Conservation (phyloP, 768 basidiomycete genomes). For the Hortiboletus flavorubellus region DNA sequence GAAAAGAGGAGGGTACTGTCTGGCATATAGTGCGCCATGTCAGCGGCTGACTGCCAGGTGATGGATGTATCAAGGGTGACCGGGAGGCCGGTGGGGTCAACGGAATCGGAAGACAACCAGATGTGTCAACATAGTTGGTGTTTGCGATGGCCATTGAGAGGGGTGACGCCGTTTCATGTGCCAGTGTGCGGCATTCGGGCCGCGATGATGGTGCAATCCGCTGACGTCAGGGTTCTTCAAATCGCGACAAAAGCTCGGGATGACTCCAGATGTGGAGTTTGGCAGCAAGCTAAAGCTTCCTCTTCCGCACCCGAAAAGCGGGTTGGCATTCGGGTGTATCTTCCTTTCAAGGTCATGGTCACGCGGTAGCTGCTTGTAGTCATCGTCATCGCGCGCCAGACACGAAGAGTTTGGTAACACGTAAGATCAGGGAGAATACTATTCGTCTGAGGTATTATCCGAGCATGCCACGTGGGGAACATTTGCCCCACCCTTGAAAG, state of each 20-base stretch:
- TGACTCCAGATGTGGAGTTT: constrained; percentile 74
- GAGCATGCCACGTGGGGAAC: constrained; percentile 61
- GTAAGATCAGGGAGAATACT: constrained; percentile 75
- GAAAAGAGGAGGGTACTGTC: too few species aligned
- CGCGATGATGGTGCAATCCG: constrained; percentile 31
- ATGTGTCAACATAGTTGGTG: too few species aligned
- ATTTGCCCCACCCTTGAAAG: constrained; percentile 50
- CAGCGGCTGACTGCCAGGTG: too few species aligned
- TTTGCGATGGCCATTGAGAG: too few species aligned
- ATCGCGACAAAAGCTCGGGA: constrained; percentile 67
- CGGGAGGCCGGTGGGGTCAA: too few species aligned
- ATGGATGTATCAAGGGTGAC: too few species aligned
- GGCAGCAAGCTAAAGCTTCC: constrained; percentile 78
- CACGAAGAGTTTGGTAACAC: constrained; percentile 66
- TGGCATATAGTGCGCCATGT: too few species aligned
- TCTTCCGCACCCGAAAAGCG: constrained; percentile 79
- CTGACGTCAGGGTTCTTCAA: constrained; percentile 70
- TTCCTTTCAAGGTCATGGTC: constrained; percentile 76
- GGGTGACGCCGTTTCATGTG: too few species aligned
- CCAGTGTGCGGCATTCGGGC: too few species aligned
- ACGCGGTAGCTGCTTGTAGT: constrained; percentile 58
- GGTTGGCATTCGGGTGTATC: constrained; percentile 60
- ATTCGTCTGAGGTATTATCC: constrained; percentile 82
- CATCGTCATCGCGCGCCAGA: constrained; percentile 60
- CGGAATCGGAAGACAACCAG: too few species aligned